A percentile compares a stretch with the other conserved stretches of the same genome.
Evolutionary conservation across 257 asterid species (phyloP).

Genomic region (Anisodus acutangulus): DNA sequence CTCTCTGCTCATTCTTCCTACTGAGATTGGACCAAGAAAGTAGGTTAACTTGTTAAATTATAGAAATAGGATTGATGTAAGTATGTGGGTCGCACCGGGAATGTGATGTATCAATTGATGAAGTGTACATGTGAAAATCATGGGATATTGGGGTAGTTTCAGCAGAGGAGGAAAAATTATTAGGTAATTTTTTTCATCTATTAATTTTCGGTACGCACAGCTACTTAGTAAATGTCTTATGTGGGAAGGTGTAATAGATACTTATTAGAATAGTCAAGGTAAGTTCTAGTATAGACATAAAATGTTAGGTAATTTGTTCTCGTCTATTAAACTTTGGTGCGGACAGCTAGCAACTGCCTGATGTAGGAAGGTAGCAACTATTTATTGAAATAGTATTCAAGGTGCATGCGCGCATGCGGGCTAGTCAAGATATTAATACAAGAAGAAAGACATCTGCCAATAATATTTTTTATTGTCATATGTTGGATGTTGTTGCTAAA

Average conservation of each 20-base stretch:
- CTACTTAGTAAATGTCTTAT: not conserved
- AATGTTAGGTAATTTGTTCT: too few relatives aligned
- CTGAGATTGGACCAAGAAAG: slow-evolving; percentile 11
- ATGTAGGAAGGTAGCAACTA: too few relatives aligned
- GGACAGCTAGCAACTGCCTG: too few relatives aligned
- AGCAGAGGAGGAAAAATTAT: not conserved
- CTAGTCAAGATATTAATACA: too few relatives aligned
- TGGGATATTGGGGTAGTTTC: not conserved
- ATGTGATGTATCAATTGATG: not conserved
- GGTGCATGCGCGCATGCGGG: too few relatives aligned
- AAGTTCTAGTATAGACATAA: too few relatives aligned
- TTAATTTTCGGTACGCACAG: not conserved
- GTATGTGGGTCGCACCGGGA: not conserved
- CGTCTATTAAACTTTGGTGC: too few relatives aligned
- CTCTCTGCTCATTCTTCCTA: slow-evolving; percentile 51
- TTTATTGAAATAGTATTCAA: too few relatives aligned
- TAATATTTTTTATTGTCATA: too few relatives aligned
- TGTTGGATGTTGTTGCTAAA: too few relatives aligned
- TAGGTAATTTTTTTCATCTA: not conserved
- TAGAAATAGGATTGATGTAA: not conserved
- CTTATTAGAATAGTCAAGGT: not conserved
- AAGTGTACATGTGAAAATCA: not conserved
- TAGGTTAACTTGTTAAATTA: not conserved
- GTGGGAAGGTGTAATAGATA: not conserved
- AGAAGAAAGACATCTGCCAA: too few relatives aligned